These are phyloP conservation scores for Achlya hypogyna DNA, from an alignment of 352 stramenopile genomes.

Conservation along the genomic window DNA sequence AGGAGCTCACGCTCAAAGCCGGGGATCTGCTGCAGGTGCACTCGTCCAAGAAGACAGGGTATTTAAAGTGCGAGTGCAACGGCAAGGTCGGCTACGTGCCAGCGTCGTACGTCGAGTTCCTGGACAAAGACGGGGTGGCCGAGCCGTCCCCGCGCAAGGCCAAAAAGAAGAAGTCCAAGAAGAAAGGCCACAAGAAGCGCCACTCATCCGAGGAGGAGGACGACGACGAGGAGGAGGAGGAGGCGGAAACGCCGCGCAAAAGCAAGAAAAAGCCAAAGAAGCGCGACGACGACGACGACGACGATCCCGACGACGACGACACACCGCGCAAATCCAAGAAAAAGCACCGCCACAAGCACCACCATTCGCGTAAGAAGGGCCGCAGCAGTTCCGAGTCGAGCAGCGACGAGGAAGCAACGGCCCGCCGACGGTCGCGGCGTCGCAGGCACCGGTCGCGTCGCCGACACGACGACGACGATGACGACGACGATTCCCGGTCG, in stretches of 20 bases:
- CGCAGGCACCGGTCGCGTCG: constrained; percentile 6
- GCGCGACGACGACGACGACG: constrained; percentile 35
- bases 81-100: constrained; percentile 68
- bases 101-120: constrained; percentile 77
- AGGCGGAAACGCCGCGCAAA: constrained; percentile 40
- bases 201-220: constrained; percentile 25
- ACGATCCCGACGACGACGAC: constrained; percentile 25
- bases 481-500: constrained; percentile 20
- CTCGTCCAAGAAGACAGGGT: constrained; percentile 68
- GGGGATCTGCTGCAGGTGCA: constrained; percentile 68
- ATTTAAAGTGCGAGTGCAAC: constrained; percentile 71
- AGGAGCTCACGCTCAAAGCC: constrained; percentile 51
- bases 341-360: constrained; percentile 31
- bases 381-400: constrained; percentile 20
- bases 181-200: constrained; percentile 34
- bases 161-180: constrained; percentile 44
- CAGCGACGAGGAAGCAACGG: background rate
- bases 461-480: constrained; percentile 26
- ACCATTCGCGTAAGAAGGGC: constrained; percentile 28
- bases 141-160: constrained; percentile 13
- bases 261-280: constrained; percentile 53
- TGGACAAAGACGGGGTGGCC: constrained; percentile 30
- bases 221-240: constrained; percentile 28
- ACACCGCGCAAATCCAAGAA: constrained; percentile 18
- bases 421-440: background rate